Percentiles rank a stretch among this genome's conserved stretches.
Evolutionary conservation across 1,139 yeast species (phyloP).

Genomic region (Lodderomyces theae): DNA sequence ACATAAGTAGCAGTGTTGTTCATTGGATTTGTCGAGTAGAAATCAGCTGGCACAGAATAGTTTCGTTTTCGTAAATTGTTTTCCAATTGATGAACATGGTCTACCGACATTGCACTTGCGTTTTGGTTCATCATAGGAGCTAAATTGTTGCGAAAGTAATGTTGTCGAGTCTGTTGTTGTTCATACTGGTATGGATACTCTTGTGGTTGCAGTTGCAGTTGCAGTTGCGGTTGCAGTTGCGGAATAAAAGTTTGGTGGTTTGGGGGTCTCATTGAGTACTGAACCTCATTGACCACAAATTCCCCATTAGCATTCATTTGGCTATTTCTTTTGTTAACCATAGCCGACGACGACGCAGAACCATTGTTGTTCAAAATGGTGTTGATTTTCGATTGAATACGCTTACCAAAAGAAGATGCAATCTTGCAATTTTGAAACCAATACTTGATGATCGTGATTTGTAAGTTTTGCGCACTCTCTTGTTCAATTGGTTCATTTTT

Average conservation of each 20-base stretch:
- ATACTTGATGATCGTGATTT: slow-evolving; percentile 35
- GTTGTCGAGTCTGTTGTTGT: background rate
- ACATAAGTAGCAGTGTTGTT: background rate
- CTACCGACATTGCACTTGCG: background rate
- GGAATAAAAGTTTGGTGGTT: background rate
- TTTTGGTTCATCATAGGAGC: background rate
- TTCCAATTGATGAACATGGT: background rate
- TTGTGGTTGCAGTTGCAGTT: slow-evolving; percentile 2
- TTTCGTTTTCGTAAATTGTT: slow-evolving; percentile 1
- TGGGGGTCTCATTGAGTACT: slow-evolving; percentile 6
- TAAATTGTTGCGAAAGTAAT: slow-evolving; percentile 5
- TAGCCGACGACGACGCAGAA: background rate
- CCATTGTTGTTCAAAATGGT: slow-evolving; percentile 24
- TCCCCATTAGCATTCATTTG: slow-evolving; percentile 36
- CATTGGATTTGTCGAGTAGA: slow-evolving; percentile 7
- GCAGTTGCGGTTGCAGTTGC: slow-evolving; percentile 5
- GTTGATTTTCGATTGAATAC: slow-evolving; percentile 47
- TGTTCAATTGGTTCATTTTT: slow-evolving; percentile 8
- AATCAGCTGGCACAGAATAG: slow-evolving; percentile 1
- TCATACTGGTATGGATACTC: background rate
- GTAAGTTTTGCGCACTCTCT: slow-evolving; percentile 18
- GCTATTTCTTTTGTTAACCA: slow-evolving; percentile 12
- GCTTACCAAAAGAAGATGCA: slow-evolving; percentile 43
- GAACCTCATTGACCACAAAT: slow-evolving; percentile 19
- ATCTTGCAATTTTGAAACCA: slow-evolving; percentile 47